Conservation (phyloP, 768 basidiomycete species). For the Naganishia vishniacii region DNA sequence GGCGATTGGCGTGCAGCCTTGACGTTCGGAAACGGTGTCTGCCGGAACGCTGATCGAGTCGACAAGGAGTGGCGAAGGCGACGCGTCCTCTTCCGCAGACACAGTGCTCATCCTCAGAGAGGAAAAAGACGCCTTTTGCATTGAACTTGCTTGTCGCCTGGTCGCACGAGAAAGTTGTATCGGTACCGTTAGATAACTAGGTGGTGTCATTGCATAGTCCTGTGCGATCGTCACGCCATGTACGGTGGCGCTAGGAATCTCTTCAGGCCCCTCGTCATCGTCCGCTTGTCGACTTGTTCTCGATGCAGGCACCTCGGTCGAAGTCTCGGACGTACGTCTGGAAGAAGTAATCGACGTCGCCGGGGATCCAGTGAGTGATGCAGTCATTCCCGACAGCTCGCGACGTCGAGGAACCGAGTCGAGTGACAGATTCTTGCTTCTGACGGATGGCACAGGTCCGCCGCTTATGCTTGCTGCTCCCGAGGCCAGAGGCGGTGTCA, state of each 20-base stretch:
- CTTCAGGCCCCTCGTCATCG: neutral
- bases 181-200: slow-evolving; percentile 4
- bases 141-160: neutral
- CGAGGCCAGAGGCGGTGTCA: neutral
- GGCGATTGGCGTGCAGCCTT: slow-evolving; percentile 19
- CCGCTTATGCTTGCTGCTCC: neutral
- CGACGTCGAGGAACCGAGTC: neutral
- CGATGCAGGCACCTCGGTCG: neutral
- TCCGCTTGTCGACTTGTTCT: neutral
- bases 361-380: neutral
- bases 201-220: too few relatives aligned
- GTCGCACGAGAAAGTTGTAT: slow-evolving; percentile 10
- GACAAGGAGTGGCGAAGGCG: neutral
- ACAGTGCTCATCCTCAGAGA: neutral
- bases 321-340: neutral
- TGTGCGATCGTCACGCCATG: too few relatives aligned
- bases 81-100: neutral
- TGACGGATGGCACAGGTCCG: neutral
- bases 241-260: too few relatives aligned
- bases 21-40: slow-evolving; percentile 11
- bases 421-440: neutral
- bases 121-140: slow-evolving; percentile 6
- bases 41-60: slow-evolving; percentile 1
- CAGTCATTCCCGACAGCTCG: neutral
- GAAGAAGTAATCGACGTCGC: neutral